Evolutionary conservation across 192 early-diverging fungal species (phyloP).

Genomic region (Mortierella claussenii): DNA sequence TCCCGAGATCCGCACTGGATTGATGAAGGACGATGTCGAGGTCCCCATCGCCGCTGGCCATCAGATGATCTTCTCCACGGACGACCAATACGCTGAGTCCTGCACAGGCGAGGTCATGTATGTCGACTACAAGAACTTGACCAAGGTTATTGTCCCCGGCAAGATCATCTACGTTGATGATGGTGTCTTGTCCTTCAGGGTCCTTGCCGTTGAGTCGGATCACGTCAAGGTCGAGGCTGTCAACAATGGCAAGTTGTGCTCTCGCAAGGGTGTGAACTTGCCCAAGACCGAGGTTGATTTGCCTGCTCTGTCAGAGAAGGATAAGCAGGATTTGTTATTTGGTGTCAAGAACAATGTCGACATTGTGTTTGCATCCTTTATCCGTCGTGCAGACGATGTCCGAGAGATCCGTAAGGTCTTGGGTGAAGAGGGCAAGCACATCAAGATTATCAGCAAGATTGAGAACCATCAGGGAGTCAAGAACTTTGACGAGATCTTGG

Average conservation of each 20-base stretch:
- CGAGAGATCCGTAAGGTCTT: slow-evolving; percentile 88
- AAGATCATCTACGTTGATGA: slow-evolving; percentile 93
- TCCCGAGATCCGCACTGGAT: slow-evolving; percentile 89
- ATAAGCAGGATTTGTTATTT: slow-evolving; percentile 90
- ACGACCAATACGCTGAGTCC: slow-evolving; percentile 67
- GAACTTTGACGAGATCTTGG: slow-evolving; percentile 99
- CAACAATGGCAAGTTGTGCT: slow-evolving; percentile 90
- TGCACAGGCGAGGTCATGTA: slow-evolving; percentile 78
- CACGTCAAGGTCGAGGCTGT: slow-evolving; percentile 76
- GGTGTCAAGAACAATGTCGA: slow-evolving; percentile 95
- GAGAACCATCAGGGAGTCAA: slow-evolving; percentile 97
- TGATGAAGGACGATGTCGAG: slow-evolving; percentile 78
- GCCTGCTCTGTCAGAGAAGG: slow-evolving; percentile 96
- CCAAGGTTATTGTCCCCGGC: slow-evolving; percentile 78
- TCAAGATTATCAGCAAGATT: slow-evolving; percentile 98
- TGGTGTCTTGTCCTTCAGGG: slow-evolving; percentile 94
- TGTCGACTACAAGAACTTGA: slow-evolving; percentile 83
- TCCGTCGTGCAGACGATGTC: slow-evolving; percentile 93
- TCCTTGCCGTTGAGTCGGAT: slow-evolving; percentile 73
- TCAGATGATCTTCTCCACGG: slow-evolving; percentile 80
- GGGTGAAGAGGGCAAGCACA: slow-evolving; percentile 81
- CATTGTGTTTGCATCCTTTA: slow-evolving; percentile 96
- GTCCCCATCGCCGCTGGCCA: slow-evolving; percentile 80
- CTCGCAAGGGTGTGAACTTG: slow-evolving; percentile 96
- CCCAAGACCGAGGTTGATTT: slow-evolving; percentile 91